A percentile compares a stretch with the other conserved stretches of the same genome.
phyloP scores from a whole-genome alignment of 192 early-diverging fungal species.

The Podila horticola region DNA sequence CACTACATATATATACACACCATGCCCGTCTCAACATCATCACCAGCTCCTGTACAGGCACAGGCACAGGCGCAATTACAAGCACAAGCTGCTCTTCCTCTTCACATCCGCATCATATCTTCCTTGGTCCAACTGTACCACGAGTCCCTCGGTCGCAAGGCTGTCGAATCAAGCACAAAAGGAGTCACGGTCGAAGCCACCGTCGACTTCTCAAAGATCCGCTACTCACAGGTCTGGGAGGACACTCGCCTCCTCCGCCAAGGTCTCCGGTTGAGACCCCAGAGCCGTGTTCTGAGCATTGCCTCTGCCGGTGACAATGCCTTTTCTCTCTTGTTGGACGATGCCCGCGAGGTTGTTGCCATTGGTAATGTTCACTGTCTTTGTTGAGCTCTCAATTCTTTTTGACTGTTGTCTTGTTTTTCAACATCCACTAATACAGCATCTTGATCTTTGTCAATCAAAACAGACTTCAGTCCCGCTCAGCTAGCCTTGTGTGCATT shows the following conservation, averaged over 20 bases:
- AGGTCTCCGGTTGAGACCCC: slow-evolving; percentile 35
- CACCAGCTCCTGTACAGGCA: not conserved
- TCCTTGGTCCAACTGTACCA: slow-evolving; percentile 42
- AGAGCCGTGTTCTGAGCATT: slow-evolving; percentile 49
- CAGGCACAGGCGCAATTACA: not conserved
- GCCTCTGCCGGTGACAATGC: slow-evolving; percentile 52
- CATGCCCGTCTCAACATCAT: slow-evolving; percentile 16
- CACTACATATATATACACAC: not conserved
- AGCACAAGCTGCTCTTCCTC: slow-evolving; percentile 13
- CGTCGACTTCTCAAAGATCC: slow-evolving; percentile 50
- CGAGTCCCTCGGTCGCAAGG: slow-evolving; percentile 35
- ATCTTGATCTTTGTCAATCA: not conserved
- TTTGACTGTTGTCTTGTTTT: not conserved
- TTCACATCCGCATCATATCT: slow-evolving; percentile 43
- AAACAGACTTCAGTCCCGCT: slow-evolving; percentile 44
- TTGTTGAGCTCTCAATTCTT: not conserved
- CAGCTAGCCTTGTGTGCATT: slow-evolving; percentile 43
- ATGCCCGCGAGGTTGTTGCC: slow-evolving; percentile 42
- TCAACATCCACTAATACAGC: not conserved
- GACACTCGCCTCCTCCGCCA: slow-evolving; percentile 48
- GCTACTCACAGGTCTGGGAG: slow-evolving; percentile 52
- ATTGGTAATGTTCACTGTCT: slow-evolving; percentile 17
- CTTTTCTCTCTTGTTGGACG: slow-evolving; percentile 40
- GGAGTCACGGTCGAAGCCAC: slow-evolving; percentile 37
- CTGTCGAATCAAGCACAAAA: slow-evolving; percentile 30